phyloP scores from a whole-genome alignment of 805 yeast species.

The Naumovozyma dairenensis region DNA sequence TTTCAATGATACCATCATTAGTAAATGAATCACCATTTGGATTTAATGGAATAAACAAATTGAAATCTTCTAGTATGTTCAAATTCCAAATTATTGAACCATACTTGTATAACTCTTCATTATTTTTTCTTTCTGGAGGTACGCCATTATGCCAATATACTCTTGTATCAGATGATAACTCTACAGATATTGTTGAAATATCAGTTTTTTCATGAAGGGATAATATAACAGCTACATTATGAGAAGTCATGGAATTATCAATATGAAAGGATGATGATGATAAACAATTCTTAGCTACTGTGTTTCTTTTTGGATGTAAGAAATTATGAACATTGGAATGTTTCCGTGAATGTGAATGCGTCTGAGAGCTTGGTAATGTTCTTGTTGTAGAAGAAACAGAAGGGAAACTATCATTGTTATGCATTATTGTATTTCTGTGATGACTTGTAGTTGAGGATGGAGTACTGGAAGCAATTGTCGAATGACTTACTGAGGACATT shows the following conservation, averaged over 20 bases:
- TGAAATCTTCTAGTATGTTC: slow-evolving; percentile 32
- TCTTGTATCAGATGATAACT: slow-evolving; percentile 34
- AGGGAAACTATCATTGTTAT: too few species aligned
- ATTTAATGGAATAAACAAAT: slow-evolving; percentile 31
- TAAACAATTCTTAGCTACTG: too few species aligned
- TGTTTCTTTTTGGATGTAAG: too few species aligned
- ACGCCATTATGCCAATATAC: slow-evolving; percentile 45
- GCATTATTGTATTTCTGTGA: too few species aligned
- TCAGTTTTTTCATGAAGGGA: slow-evolving; percentile 33
- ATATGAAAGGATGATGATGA: background rate
- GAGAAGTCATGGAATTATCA: slow-evolving; percentile 29
- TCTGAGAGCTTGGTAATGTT: too few species aligned
- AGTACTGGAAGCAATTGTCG: too few species aligned
- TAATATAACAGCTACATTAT: slow-evolving; percentile 41
- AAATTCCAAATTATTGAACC: slow-evolving; percentile 42
- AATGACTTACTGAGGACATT: too few species aligned
- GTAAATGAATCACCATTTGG: slow-evolving; percentile 11
- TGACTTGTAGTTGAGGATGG: too few species aligned
- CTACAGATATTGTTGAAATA: slow-evolving; percentile 33
- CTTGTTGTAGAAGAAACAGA: too few species aligned
- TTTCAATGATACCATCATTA: slow-evolving; percentile 16
- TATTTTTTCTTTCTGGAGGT: slow-evolving; percentile 33
- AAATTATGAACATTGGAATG: too few species aligned
- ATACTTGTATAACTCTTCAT: slow-evolving; percentile 38
- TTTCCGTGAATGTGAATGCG: too few species aligned